Conservation (phyloP, 257 asterid genomes). For the Capsicum chinense region DNA sequence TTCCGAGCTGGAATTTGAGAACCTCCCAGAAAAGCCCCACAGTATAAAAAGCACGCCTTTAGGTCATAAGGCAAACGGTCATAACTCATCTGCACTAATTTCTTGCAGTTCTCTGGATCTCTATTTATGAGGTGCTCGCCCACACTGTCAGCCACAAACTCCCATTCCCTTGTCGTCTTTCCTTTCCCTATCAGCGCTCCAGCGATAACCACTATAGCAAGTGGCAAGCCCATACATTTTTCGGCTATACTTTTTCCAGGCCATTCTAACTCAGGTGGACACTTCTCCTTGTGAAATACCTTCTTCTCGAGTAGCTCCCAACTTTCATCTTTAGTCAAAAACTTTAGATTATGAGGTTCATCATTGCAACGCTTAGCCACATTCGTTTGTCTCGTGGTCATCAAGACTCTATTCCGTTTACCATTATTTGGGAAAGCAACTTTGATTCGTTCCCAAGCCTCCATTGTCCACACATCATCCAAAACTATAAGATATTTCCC, state of each 20-base stretch:
- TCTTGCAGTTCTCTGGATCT: conserved; percentile 46
- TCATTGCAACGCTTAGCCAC: conserved; percentile 47
- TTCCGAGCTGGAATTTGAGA: conserved; percentile 50
- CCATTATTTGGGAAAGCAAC: conserved; percentile 51
- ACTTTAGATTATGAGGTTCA: conserved; percentile 46
- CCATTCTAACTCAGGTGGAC: conserved; percentile 44
- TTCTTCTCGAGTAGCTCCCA: conserved; percentile 52
- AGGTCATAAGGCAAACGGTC: conserved; percentile 56
- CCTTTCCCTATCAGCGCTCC: conserved; percentile 57
- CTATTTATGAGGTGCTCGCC: conserved; percentile 43
- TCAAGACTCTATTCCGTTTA: conserved; percentile 49
- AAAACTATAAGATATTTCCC: conserved; percentile 23
- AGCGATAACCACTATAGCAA: conserved; percentile 60
- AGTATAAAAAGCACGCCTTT: conserved; percentile 60
- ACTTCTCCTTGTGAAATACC: conserved; percentile 49
- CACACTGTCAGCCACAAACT: conserved; percentile 46
- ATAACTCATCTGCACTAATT: conserved; percentile 53
- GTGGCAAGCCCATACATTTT: conserved; percentile 56
- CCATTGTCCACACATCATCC: conserved; percentile 28
- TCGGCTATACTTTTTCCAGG: conserved; percentile 50
- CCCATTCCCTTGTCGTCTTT: conserved; percentile 45
- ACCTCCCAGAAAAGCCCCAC: conserved; percentile 62
- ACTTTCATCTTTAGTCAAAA: conserved; percentile 46
- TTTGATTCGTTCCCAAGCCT: conserved; percentile 37
- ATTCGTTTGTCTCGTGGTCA: conserved; percentile 48